A percentile compares a stretch with the other conserved stretches of the same genome.
Evolutionary conservation across 208 protist genomes (phyloP).

Genomic region (Wallacemonas sp.): DNA sequence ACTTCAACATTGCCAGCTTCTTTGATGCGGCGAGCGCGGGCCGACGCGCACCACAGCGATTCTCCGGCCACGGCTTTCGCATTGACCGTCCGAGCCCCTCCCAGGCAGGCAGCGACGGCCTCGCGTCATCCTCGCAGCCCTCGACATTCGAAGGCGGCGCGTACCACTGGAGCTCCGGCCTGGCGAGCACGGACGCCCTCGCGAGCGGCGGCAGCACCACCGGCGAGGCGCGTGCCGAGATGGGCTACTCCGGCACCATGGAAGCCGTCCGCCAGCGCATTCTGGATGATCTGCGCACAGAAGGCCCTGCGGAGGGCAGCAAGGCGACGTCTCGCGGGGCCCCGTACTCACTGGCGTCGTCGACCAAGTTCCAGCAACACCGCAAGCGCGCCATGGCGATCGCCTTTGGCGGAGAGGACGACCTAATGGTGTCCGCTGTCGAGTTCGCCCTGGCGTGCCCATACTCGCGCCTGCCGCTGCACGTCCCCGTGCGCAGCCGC

Average conservation of each 20-base stretch:
- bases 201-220: constrained; percentile 9
- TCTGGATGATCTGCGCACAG: constrained; percentile 40
- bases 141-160: background rate
- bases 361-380: constrained; percentile 45
- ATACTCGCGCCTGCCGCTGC: constrained; percentile 76
- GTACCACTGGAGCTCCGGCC: constrained; percentile 3
- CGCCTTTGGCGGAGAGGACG: constrained; percentile 66
- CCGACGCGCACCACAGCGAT: constrained; percentile 9
- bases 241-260: constrained; percentile 35
- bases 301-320: constrained; percentile 27
- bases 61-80: constrained; percentile 14
- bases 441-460: constrained; percentile 88
- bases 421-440: constrained; percentile 79
- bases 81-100: constrained; percentile 6
- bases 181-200: background rate
- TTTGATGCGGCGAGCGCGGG: constrained; percentile 43
- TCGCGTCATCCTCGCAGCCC: constrained; percentile 11
- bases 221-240: constrained; percentile 9
- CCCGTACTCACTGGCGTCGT: background rate
- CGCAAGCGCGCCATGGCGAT: constrained; percentile 61
- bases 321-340: constrained; percentile 10
- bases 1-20: constrained; percentile 45
- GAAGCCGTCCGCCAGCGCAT: constrained; percentile 55
- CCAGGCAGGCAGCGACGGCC: constrained; percentile 7
- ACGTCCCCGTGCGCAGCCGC: constrained; percentile 67